Evolutionary conservation across 345 rosid genomes (phyloP), one percentile per base, ranked within the genome.

Genomic region (Moringa oleifera): DNA sequence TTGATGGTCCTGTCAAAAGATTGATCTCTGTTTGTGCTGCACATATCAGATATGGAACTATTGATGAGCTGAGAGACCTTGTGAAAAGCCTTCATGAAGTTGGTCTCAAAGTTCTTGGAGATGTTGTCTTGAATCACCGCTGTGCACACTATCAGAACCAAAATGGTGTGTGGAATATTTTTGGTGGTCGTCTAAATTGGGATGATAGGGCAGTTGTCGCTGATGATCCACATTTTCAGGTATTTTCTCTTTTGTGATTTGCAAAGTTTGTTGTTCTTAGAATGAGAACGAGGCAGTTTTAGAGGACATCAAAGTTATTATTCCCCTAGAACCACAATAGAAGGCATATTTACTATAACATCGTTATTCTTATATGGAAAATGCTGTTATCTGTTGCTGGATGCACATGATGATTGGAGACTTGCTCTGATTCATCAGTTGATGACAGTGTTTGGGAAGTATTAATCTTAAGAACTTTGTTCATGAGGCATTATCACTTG

Each of bases 171-270:
- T 93, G 98, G 98, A 93, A 93, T 78, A 69, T 88, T 51, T 93
- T 85, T 73, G 98, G 98, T 18, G 98, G 98, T 64, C 89, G 81
- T 61, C 70, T 93, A 56, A 85, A 85, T 76, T 93, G 98, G 98
- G 98, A 93, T 73, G 98, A 84, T 67, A 82, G 81, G 20, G 98
- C 98, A 25, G 69, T 93, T 66, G 98, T 90, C 82, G 90, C 84
- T 49, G 98, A 93, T 63, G 98, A 93, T 78, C 94, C 96, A 63
- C 97, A 93, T 78, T 93, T 93, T 72, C 94, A 93, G 97, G 98
- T 93, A 76, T 19, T 17, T 21, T 37, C 61, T 56, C 50, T 36
- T 21, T 12, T 23, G 17, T 50, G 20, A 31, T 63, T 65, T 41
- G 46, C 49, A 25, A 23, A 19, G 20, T 25, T 20, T 25, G n/a